Conservation (phyloP, 257 asterid genomes). For the Orobanche coerulescens region DNA sequence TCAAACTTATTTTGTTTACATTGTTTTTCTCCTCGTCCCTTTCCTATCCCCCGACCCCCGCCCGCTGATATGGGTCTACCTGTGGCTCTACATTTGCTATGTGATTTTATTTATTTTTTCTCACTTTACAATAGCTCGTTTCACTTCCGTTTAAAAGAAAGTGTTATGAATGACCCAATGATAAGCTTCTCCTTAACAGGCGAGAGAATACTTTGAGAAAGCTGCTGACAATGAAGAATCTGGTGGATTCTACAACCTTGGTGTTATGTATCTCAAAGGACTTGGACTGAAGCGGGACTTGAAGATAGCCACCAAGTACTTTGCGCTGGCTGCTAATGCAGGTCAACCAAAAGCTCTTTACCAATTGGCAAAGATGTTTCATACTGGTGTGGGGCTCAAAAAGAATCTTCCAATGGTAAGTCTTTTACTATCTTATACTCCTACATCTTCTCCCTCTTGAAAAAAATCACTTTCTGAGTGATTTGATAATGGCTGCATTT, state of each 20-base stretch:
- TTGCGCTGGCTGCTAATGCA: conserved; percentile 63
- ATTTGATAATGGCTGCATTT: neutral
- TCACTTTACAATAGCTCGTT: neutral
- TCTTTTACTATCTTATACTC: neutral
- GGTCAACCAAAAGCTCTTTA: conserved; percentile 97
- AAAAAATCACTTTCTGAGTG: neutral
- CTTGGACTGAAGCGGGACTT: conserved; percentile 89
- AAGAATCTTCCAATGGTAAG: conserved; percentile 81
- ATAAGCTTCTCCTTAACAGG: conserved; percentile 42
- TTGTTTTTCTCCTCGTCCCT: neutral
- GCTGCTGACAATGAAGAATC: conserved; percentile 89
- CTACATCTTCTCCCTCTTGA: neutral
- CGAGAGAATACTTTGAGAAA: conserved; percentile 88
- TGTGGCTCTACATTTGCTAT: neutral
- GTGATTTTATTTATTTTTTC: neutral
- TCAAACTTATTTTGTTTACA: neutral
- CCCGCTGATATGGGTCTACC: neutral
- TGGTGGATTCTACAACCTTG: conserved; percentile 93
- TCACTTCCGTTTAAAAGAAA: neutral
- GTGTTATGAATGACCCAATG: neutral
- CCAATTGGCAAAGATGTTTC: conserved; percentile 97
- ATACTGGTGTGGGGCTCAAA: conserved; percentile 84
- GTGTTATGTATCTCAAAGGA: conserved; percentile 81
- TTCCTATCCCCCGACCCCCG: neutral
- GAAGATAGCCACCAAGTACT: conserved; percentile 55